phyloP scores from a whole-genome alignment of 768 basidiomycete genomes.

The Collybia nuda region DNA sequence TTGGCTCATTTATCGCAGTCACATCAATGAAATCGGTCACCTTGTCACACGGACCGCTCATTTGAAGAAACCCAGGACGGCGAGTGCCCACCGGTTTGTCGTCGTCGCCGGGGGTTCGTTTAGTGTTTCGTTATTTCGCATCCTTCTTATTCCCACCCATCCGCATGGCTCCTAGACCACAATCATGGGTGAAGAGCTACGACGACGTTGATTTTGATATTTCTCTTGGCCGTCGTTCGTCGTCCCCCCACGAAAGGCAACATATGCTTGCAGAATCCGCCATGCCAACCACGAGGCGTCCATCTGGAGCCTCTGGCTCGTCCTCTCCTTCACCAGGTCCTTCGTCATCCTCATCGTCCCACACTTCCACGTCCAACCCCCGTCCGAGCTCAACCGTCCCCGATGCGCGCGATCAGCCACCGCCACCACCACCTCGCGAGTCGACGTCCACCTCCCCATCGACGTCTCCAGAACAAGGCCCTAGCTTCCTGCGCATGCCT shows the following conservation, averaged over 20 bases:
- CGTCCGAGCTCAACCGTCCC: background rate
- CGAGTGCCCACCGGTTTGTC: slow-evolving; percentile 12
- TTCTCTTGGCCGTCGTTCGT: slow-evolving; percentile 3
- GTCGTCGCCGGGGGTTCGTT: too few relatives aligned
- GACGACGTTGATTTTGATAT: slow-evolving; percentile 20
- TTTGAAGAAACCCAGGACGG: slow-evolving; percentile 10
- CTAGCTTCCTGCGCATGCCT: slow-evolving; percentile 8
- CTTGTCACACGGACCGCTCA: slow-evolving; percentile 1
- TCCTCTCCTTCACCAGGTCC: too few relatives aligned
- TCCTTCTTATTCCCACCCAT: slow-evolving; percentile 8
- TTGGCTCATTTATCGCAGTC: background rate
- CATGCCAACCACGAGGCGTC: slow-evolving; percentile 9
- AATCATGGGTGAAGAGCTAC: slow-evolving; percentile 20
- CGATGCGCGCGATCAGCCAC: background rate
- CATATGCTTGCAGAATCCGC: slow-evolving; percentile 12
- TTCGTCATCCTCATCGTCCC: too few relatives aligned
- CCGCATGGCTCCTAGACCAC: slow-evolving; percentile 10
- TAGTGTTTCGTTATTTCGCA: too few relatives aligned
- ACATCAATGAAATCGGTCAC: slow-evolving; percentile 15
- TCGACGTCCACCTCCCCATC: background rate
- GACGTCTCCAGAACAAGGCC: background rate
- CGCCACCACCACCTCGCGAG: too few relatives aligned
- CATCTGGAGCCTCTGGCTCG: too few relatives aligned
- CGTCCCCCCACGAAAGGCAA: slow-evolving; percentile 13
- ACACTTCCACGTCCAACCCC: slow-evolving; percentile 1